phyloP scores from a whole-genome alignment of 176 grass and related monocot species.

The Oropetium thomaeum region DNA sequence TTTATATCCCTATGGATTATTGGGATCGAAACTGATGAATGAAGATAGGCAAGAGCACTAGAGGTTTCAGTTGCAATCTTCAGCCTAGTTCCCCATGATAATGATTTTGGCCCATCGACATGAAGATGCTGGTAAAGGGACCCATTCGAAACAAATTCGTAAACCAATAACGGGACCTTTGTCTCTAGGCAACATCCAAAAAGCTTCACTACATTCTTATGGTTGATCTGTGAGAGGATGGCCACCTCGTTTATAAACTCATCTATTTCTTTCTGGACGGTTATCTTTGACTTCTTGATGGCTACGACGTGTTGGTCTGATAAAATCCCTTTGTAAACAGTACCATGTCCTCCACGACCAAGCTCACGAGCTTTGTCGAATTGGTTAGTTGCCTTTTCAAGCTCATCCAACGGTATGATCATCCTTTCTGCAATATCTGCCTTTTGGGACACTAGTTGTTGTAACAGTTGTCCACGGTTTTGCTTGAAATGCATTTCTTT shows the following conservation, averaged over 20 bases:
- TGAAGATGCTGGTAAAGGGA: neutral
- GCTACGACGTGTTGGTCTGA: neutral
- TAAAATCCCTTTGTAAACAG: conserved; percentile 1
- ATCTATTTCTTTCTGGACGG: neutral
- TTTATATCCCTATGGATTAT: conserved; percentile 23
- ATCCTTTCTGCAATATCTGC: neutral
- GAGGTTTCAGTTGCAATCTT: neutral
- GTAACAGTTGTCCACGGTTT: neutral
- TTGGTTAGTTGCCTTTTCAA: conserved; percentile 13
- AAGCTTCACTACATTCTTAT: neutral
- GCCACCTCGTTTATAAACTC: conserved; percentile 1
- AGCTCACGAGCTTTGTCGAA: conserved; percentile 14
- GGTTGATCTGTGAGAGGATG: neutral
- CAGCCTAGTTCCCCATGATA: neutral
- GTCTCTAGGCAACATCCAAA: neutral
- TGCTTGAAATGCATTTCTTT: neutral
- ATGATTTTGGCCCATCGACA: neutral
- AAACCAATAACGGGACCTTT: neutral
- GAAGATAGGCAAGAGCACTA: conserved; percentile 14
- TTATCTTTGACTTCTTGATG: neutral
- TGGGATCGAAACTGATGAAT: neutral
- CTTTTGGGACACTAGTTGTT: neutral
- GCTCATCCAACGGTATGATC: neutral
- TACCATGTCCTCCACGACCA: neutral
- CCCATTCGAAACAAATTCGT: neutral